Base-by-base conservation (phyloP, 139 green algal genomes). In the Picochlorum sp. region DNA sequence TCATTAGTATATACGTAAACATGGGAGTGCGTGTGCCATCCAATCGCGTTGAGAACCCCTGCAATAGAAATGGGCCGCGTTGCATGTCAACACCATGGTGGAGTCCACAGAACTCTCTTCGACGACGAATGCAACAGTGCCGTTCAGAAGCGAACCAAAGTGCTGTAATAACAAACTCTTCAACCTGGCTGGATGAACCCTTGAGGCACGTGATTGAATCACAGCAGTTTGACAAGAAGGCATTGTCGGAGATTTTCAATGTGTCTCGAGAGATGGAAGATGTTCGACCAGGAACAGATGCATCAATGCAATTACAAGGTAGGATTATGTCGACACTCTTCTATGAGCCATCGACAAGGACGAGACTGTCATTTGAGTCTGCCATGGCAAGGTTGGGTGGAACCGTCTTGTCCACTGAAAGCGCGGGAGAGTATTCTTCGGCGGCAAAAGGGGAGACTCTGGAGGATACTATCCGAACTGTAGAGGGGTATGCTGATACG, bases 281-380 rank as follows among this genome's bases (percentile, higher is more conserved):
- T n/a, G 62, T 94, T 3, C 51, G 67, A 23, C 81, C 81, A 1
- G 68, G 78, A 18, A 86, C 76, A 4, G 71, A 77, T 7, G 86
- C 81, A 37, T 73, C 81, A 1, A 69, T 69, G 16, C 67, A 90
- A 70, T 76, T 99, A 38, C 60, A 78, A 41, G 71, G 71, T 7
- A 47, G 85, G 62, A 78, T 97, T 8, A 98, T 98, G 92, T 86
- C 90, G 21, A 98, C 94, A 3, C 83, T 99, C 6, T 99, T 99
- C 71, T 99, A 99, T 73, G 94, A 99, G 81, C 94, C 94, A 11
- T 99, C 94, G 26, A 99, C 94, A 7, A 86, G 94, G 44, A 99
- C 94, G 9, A 76, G 94, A 7, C 81, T 99, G 2, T 96, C 86
- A 0, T 99, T 99, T 74, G 94, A 99, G 68, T 86, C 82, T 0